Conservation (phyloP, 345 rosid genomes). For the Hibiscus mutabilis region DNA sequence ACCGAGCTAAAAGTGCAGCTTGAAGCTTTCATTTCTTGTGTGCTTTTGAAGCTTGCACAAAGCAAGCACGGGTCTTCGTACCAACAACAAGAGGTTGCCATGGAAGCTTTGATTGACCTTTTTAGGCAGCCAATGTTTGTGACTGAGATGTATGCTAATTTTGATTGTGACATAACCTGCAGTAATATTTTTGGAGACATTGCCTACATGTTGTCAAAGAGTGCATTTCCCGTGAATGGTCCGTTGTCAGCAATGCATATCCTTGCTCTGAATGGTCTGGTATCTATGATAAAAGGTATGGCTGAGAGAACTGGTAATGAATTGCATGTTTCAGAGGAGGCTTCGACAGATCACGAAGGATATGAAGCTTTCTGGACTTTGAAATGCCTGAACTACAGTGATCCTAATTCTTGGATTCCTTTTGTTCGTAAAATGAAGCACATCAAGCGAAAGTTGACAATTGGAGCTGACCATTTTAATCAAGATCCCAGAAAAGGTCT, state of each 20-base stretch:
- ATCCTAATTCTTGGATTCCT: slow-evolving; percentile 57
- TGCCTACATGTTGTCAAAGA: slow-evolving; percentile 53
- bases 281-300: slow-evolving; percentile 52
- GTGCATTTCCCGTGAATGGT: slow-evolving; percentile 62
- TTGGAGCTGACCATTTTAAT: slow-evolving; percentile 71
- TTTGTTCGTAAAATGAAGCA: slow-evolving; percentile 45
- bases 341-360: slow-evolving; percentile 27
- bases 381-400: slow-evolving; percentile 45
- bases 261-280: slow-evolving; percentile 66
- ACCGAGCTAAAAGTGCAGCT: slow-evolving; percentile 58
- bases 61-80: slow-evolving; percentile 66
- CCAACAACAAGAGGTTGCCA: slow-evolving; percentile 75
- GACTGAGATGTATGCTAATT: slow-evolving; percentile 66
- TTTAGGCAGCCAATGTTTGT: slow-evolving; percentile 57
- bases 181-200: slow-evolving; percentile 62
- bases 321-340: slow-evolving; percentile 26
- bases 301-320: slow-evolving; percentile 54
- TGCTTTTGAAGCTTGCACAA: slow-evolving; percentile 60
- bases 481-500: slow-evolving; percentile 61
- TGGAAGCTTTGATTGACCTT: slow-evolving; percentile 73
- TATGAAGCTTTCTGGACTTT: slow-evolving; percentile 51
- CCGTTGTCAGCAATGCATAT: slow-evolving; percentile 70
- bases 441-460: slow-evolving; percentile 49
- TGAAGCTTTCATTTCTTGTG: slow-evolving; percentile 65
- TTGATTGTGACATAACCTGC: slow-evolving; percentile 68